A percentile compares a stretch with the other conserved stretches of the same genome.
These are phyloP conservation scores for Verticillium nubilum DNA, from an alignment of 2,329 filamentous ascomycete genomes.

Conservation along the genomic window DNA sequence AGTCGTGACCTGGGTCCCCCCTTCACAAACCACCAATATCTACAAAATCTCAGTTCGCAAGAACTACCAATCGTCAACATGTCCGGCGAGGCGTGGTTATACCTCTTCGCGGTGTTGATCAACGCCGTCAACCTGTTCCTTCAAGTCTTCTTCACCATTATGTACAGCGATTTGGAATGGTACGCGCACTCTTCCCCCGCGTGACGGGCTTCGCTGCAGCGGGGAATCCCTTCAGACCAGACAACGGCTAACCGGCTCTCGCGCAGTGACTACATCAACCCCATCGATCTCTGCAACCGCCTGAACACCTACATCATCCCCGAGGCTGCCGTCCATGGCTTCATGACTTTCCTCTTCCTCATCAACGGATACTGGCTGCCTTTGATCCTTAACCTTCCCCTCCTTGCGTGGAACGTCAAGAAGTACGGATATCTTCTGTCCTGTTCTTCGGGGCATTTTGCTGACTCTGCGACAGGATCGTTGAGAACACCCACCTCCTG, in stretches of 20 bases:
- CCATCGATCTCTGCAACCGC: conserved; percentile 99
- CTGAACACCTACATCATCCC: conserved; percentile 99
- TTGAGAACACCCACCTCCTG: conserved; percentile 93
- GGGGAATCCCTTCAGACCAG: background rate
- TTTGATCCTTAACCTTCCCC: conserved; percentile 83
- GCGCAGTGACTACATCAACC: conserved; percentile 96
- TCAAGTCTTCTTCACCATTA: conserved; percentile 99
- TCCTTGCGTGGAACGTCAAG: conserved; percentile 92
- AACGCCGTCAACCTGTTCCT: conserved; percentile 99
- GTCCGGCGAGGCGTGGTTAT: conserved; percentile 98
- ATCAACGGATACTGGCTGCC: conserved; percentile 99
- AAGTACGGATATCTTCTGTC: conserved; percentile 61
- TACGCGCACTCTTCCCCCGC: conserved; percentile 31
- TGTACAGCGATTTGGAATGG: conserved; percentile 99
- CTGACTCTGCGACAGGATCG: conserved; percentile 51
- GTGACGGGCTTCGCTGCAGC: background rate
- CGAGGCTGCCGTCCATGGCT: conserved; percentile 94
- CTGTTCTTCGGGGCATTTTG: background rate
- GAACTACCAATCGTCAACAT: conserved; percentile 42
- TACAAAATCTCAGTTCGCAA: conserved; percentile 2
- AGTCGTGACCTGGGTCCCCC: background rate
- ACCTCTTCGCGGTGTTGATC: conserved; percentile 94
- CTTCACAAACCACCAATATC: conserved; percentile 5
- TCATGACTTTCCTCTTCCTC: conserved; percentile 91
- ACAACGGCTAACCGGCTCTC: conserved; percentile 1